These are phyloP conservation scores for Cenchrus americanus DNA, from an alignment of 176 grass and related monocot genomes.

Conservation along the genomic window DNA sequence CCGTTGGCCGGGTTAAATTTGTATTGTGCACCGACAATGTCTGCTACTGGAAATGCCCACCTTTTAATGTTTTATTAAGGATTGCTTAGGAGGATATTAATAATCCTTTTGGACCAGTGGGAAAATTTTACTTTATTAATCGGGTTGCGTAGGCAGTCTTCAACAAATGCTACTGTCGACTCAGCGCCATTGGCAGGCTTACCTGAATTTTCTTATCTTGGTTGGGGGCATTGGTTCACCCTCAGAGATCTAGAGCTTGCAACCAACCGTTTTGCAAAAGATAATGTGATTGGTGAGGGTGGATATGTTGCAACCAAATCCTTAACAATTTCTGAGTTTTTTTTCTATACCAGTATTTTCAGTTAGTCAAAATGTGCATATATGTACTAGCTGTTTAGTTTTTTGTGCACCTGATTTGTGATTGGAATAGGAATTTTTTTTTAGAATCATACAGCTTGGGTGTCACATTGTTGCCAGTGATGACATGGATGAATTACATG, in stretches of 20 bases:
- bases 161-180: constrained; percentile 36
- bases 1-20: neutral
- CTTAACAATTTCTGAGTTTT: no score
- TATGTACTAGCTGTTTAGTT: no score
- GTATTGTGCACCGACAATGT: neutral
- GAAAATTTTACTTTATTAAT: neutral
- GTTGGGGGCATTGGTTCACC: constrained; percentile 97
- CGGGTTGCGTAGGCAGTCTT: constrained; percentile 18
- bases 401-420: no score
- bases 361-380: no score
- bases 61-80: neutral
- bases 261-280: constrained; percentile 85
- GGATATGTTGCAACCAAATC: no score
- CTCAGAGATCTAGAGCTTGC: constrained; percentile 88
- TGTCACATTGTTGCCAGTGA: no score
- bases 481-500: no score
- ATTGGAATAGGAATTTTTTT: no score
- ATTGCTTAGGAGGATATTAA: neutral
- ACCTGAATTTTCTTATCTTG: constrained; percentile 90
- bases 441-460: no score
- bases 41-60: constrained; percentile 9
- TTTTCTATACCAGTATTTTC: no score
- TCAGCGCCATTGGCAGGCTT: constrained; percentile 64
- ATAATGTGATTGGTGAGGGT: constrained; percentile 89
- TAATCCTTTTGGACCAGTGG: neutral